These are phyloP conservation scores for Boletellus ananas DNA, from an alignment of 768 basidiomycete species.

Conservation along the genomic window DNA sequence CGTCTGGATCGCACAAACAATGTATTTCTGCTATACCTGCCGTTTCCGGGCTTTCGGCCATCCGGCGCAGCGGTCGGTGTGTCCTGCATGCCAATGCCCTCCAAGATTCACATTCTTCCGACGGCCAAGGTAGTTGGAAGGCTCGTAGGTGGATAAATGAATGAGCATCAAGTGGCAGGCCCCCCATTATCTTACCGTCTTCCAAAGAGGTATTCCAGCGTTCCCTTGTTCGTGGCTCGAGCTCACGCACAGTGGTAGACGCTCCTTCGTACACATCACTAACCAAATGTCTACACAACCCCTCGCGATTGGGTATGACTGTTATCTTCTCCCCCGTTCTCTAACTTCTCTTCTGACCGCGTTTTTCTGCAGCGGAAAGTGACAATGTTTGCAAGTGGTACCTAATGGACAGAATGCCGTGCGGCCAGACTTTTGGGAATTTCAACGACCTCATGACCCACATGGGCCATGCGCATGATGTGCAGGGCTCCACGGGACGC, in stretches of 20 bases:
- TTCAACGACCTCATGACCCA: conserved; percentile 11
- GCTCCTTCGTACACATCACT: too few species aligned
- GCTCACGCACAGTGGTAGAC: not conserved
- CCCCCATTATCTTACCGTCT: not conserved
- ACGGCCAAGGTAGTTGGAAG: not conserved
- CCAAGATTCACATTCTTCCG: not conserved
- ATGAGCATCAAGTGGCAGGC: not conserved
- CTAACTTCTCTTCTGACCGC: not conserved
- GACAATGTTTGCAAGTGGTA: not conserved
- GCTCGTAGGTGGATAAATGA: not conserved
- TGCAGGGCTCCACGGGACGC: not conserved
- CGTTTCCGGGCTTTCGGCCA: not conserved
- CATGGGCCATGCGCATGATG: not conserved
- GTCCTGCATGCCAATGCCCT: not conserved
- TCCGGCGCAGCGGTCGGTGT: not conserved
- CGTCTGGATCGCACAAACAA: too few species aligned
- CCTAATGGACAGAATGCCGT: not conserved
- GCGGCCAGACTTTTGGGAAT: not conserved
- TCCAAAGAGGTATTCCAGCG: not conserved
- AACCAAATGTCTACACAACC: not conserved
- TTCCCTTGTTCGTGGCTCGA: too few species aligned
- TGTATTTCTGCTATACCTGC: not conserved
- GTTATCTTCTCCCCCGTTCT: not conserved
- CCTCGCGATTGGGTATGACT: not conserved
- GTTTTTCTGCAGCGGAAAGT: not conserved